phyloP scores from a whole-genome alignment of 2,329 filamentous ascomycete species.

The Clarireedia monteithiana region DNA sequence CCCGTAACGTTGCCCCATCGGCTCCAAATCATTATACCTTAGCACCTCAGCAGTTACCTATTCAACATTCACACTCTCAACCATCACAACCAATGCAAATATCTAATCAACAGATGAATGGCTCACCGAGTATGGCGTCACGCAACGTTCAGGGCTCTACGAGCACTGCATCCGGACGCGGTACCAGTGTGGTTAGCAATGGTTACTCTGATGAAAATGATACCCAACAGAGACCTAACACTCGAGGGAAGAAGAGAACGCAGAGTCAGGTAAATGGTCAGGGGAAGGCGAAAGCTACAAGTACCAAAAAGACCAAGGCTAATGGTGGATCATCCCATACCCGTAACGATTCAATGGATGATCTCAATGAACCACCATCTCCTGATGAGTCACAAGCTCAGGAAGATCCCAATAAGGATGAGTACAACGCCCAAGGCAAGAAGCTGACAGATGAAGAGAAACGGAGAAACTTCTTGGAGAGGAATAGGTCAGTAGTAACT shows the following conservation, averaged over 20 bases:
- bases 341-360: constrained; percentile 16
- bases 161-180: constrained; percentile 38
- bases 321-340: constrained; percentile 34
- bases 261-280: constrained; percentile 66
- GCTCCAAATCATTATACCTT: constrained; percentile 25
- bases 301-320: constrained; percentile 65
- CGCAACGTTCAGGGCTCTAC: constrained; percentile 24
- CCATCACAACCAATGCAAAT: neutral
- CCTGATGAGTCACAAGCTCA: constrained; percentile 22
- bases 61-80: neutral
- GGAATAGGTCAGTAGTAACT: constrained; percentile 70
- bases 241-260: constrained; percentile 64
- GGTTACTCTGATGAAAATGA: constrained; percentile 53
- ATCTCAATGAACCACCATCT: constrained; percentile 21
- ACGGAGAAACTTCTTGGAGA: constrained; percentile 92
- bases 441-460: constrained; percentile 93
- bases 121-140: neutral
- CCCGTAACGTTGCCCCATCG: constrained; percentile 46
- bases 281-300: constrained; percentile 43
- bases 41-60: neutral
- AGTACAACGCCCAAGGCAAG: constrained; percentile 58
- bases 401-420: constrained; percentile 45
- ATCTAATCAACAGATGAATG: neutral
- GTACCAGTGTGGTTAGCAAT: constrained; percentile 55
- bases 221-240: constrained; percentile 51